These are phyloP conservation scores for Lasiosphaeria miniovina DNA, from an alignment of 495 filamentous ascomycete genomes.

Conservation along the genomic window DNA sequence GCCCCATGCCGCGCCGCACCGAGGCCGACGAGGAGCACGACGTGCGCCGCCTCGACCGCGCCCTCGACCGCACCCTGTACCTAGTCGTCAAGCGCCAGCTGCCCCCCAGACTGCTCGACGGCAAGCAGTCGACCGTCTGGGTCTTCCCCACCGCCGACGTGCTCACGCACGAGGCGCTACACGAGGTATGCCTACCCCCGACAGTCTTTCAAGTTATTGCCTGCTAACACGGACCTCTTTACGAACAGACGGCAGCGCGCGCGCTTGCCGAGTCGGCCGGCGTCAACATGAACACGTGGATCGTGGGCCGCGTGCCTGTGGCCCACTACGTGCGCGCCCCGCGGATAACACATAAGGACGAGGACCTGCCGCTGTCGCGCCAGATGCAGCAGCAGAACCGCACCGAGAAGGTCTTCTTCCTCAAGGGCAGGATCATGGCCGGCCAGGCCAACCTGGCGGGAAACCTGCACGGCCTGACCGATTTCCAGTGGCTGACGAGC, in stretches of 20 bases:
- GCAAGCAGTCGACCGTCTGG: conserved; percentile 64
- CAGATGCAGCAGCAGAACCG: conserved; percentile 5
- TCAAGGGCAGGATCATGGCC: conserved; percentile 93
- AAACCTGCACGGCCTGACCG: conserved; percentile 68
- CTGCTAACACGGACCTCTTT: background rate
- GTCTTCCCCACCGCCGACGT: conserved; percentile 71
- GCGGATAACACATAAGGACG: no score
- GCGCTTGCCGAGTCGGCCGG: conserved; percentile 73
- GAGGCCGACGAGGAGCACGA: conserved; percentile 79
- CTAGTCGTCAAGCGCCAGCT: conserved; percentile 65
- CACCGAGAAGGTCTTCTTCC: conserved; percentile 88
- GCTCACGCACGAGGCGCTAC: conserved; percentile 66
- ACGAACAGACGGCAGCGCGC: conserved; percentile 70
- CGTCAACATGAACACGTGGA: conserved; percentile 98
- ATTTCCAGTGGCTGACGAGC: conserved; percentile 90
- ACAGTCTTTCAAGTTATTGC: background rate
- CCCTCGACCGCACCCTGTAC: conserved; percentile 78
- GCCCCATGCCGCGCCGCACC: conserved; percentile 66
- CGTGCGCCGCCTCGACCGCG: conserved; percentile 69
- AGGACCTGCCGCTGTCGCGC: no score
- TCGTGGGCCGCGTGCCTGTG: conserved; percentile 86
- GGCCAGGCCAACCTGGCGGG: conserved; percentile 80
- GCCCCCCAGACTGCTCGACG: conserved; percentile 34
- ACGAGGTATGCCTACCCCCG: conserved; percentile 57
- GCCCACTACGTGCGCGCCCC: conserved; percentile 60